Evolutionary conservation across 306 rosid species (phyloP).

Genomic region (Trifolium fragiferum): DNA sequence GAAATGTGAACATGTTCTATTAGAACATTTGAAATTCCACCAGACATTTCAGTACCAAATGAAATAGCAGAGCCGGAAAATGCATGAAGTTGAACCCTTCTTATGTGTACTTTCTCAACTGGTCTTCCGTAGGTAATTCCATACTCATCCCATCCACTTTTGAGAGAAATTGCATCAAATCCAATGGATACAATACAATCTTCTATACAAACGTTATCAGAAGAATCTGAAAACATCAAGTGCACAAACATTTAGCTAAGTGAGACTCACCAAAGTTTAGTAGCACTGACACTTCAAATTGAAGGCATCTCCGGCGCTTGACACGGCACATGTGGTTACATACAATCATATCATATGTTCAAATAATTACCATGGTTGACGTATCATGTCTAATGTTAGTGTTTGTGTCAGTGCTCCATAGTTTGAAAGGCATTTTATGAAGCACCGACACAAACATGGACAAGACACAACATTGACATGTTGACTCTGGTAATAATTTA

Average conservation of each 20-base stretch:
- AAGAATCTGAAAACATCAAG: conserved; percentile 76
- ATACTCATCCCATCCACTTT: conserved; percentile 99
- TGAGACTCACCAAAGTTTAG: not conserved
- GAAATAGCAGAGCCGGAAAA: conserved; percentile 85
- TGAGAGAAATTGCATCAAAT: conserved; percentile 82
- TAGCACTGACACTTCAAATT: not conserved
- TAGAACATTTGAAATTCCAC: conserved; percentile 80
- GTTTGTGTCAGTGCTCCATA: no score
- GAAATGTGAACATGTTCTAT: conserved; percentile 69
- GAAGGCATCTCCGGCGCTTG: no score
- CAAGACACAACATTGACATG: not conserved
- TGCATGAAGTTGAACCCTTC: conserved; percentile 71
- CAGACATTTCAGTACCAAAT: conserved; percentile 96
- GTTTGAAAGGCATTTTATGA: no score
- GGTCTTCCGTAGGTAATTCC: conserved; percentile 91
- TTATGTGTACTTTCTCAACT: conserved; percentile 76
- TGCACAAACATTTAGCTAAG: conserved; percentile 30
- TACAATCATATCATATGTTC: no score
- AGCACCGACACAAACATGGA: not conserved
- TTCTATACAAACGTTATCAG: conserved; percentile 86
- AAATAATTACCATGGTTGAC: no score
- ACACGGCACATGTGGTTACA: not conserved
- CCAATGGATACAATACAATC: conserved; percentile 76
- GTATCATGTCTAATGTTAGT: no score
- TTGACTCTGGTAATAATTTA: not conserved